A percentile compares a stretch with the other conserved stretches of the same genome.
phyloP scores from a whole-genome alignment of 257 asterid genomes.

The Fraxinus pennsylvanica region DNA sequence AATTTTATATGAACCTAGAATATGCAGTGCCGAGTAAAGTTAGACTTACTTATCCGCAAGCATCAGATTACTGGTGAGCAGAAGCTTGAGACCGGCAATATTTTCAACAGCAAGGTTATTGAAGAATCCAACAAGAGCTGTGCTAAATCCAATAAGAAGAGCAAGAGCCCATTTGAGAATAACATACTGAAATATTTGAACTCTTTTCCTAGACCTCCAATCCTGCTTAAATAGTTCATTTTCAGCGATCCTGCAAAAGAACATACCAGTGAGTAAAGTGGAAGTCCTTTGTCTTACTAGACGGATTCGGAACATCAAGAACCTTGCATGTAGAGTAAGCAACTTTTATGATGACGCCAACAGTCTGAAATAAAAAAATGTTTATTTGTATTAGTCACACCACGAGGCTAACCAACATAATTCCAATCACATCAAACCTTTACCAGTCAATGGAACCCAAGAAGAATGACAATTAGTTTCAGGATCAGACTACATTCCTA shows the following conservation, averaged over 20 bases:
- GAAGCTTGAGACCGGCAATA: constrained; percentile 85
- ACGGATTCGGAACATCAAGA: background rate
- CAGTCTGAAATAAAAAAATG: background rate
- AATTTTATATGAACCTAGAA: background rate
- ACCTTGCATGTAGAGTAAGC: background rate
- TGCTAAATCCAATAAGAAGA: constrained; percentile 79
- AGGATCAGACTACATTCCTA: background rate
- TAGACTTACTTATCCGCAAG: constrained; percentile 55
- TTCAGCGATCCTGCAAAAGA: constrained; percentile 75
- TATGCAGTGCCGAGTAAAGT: constrained; percentile 4
- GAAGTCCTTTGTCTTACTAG: background rate
- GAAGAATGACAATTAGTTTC: background rate
- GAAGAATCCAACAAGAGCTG: constrained; percentile 82
- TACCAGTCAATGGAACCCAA: background rate
- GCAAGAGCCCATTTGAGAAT: constrained; percentile 90
- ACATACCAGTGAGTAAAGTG: constrained; percentile 21
- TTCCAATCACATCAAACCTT: background rate
- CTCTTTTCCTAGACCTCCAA: constrained; percentile 86
- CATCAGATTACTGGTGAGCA: constrained; percentile 65
- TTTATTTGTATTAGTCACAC: background rate
- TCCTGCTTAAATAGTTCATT: constrained; percentile 92
- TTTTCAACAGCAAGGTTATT: constrained; percentile 90
- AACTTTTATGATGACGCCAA: background rate
- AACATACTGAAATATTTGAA: constrained; percentile 75
- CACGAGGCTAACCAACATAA: background rate